Evolutionary conservation across 805 yeast species (phyloP), one percentile per base, ranked within the genome.

Genomic region (Yarrowia sp.): DNA sequence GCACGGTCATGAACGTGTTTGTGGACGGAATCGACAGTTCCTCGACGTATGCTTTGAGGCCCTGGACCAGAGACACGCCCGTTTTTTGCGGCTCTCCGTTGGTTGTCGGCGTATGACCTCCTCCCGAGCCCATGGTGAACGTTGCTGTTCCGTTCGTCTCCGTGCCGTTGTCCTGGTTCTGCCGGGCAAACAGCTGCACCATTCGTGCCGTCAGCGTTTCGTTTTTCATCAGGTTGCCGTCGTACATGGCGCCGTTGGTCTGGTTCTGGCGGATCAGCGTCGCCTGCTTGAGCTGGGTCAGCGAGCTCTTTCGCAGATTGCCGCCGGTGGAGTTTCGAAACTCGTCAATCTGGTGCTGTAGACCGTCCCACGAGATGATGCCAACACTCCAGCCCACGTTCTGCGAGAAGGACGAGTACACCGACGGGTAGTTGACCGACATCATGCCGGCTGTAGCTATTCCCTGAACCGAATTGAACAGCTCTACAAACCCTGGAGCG

Each of bases 321-420:
- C 79, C 79, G 15, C 77, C 78, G 9, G 79, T 74, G 19, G 67
- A 39, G 10, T 69, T 55, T 19, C 79, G 56, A 39, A 76, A 49
- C 42, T 50, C 63, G 68, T 76, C 78, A 61, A 76, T 74, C n/a
- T 75, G 68, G 10, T 36, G 64, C 70, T 77, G 77, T 70, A 77
- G 58, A 7, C 71, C 72, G 12, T 56, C 52, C 77, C 77, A 76
- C 15, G 76, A 70, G 17, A 76, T 69, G 58, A 76, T 67, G 17
- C 75, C 76, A n/a, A 70, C 67, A 10, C 75, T 70, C 79, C 79
- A 77, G 15, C 74, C 77, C 53, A 77, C 73, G 67, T 76, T 76
- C 46, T 72, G 72, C 15, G 77, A 63, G 69, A 76, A 77, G 36
- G 73, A 68, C 36, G 72, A 53, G 58, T 76, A 76, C 4, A 76